A percentile compares a stretch with the other conserved stretches of the same genome.
phyloP scores from a whole-genome alignment of 139 green algal species.

The Coccomyxa sp. region DNA sequence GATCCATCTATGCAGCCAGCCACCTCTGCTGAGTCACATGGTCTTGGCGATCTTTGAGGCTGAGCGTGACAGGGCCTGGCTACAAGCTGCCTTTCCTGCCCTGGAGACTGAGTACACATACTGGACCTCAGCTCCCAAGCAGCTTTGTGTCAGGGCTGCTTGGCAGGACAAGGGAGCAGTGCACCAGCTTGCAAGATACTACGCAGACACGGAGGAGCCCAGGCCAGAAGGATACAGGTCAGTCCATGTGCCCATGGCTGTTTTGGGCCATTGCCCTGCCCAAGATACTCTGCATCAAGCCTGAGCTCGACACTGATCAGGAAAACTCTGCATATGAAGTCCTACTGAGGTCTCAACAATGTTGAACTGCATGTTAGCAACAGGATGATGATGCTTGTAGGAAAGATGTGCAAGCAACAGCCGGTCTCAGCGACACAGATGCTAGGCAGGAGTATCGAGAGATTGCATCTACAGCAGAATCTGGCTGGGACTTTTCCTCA shows the following conservation, averaged over 20 bases:
- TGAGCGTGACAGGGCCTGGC: constrained; percentile 22
- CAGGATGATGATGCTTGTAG: constrained; percentile 9
- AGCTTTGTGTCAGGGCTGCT: constrained; percentile 28
- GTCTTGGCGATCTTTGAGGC: constrained; percentile 43
- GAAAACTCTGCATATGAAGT: not conserved
- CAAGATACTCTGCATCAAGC: not conserved
- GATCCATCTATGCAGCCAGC: constrained; percentile 67
- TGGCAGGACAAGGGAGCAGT: constrained; percentile 3
- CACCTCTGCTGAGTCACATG: constrained; percentile 75
- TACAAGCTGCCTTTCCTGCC: constrained; percentile 37
- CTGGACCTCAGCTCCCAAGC: constrained; percentile 56
- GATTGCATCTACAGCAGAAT: constrained; percentile 83
- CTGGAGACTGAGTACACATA: constrained; percentile 72
- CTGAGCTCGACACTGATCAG: not conserved
- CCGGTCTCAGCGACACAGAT: not conserved
- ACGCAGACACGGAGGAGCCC: constrained; percentile 61
- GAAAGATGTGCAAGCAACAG: constrained; percentile 49
- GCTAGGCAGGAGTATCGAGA: constrained; percentile 48
- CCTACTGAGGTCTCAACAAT: not conserved
- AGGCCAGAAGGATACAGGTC: constrained; percentile 84
- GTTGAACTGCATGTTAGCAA: not conserved
- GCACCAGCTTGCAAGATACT: constrained; percentile 71
- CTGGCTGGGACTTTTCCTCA: constrained; percentile 91
- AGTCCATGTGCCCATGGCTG: too few relatives aligned
- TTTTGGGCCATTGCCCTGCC: not conserved